phyloP scores from a whole-genome alignment of 2,329 filamentous ascomycete species.

The Pseudogymnoascus sp. region DNA sequence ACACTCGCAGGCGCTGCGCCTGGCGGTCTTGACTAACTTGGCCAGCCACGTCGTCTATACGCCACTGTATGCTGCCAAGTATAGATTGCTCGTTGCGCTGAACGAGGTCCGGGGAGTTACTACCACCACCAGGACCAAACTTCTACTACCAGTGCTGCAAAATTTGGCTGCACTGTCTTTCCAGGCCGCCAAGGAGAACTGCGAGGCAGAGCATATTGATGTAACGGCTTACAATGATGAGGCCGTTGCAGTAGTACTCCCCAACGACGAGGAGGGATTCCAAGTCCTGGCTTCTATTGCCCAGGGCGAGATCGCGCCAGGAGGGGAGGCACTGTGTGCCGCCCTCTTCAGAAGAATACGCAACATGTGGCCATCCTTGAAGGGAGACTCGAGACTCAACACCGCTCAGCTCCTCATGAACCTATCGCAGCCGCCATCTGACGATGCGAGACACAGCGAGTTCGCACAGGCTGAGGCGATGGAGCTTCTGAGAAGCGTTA shows the following conservation, averaged over 20 bases:
- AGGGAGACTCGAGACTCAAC: constrained; percentile 51
- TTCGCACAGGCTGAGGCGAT: constrained; percentile 53
- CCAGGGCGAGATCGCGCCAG: constrained; percentile 35
- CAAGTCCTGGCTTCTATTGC: constrained; percentile 46
- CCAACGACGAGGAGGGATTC: constrained; percentile 52
- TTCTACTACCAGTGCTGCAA: constrained; percentile 67
- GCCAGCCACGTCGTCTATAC: constrained; percentile 64
- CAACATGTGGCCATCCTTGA: constrained; percentile 66
- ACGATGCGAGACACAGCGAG: constrained; percentile 25
- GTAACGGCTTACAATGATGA: constrained; percentile 43
- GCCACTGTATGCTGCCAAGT: constrained; percentile 62
- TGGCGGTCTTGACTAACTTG: constrained; percentile 63
- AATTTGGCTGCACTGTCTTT: constrained; percentile 57
- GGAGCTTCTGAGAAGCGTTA: constrained; percentile 64
- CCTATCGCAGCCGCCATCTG: constrained; percentile 41
- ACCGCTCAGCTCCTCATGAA: constrained; percentile 58
- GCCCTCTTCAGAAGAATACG: constrained; percentile 63
- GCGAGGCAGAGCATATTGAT: constrained; percentile 41
- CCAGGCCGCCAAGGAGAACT: constrained; percentile 44
- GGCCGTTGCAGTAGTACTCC: constrained; percentile 44
- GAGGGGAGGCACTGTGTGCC: constrained; percentile 47
- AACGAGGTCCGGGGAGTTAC: constrained; percentile 67
- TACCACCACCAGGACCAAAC: constrained; percentile 60
- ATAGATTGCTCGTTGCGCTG: constrained; percentile 63
- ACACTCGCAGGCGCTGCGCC: constrained; percentile 53